A percentile compares a stretch with the other conserved stretches of the same genome.
These are phyloP conservation scores for Pseudogymnoascus sp. DNA, from an alignment of 2,329 filamentous ascomycete species.

Conservation along the genomic window DNA sequence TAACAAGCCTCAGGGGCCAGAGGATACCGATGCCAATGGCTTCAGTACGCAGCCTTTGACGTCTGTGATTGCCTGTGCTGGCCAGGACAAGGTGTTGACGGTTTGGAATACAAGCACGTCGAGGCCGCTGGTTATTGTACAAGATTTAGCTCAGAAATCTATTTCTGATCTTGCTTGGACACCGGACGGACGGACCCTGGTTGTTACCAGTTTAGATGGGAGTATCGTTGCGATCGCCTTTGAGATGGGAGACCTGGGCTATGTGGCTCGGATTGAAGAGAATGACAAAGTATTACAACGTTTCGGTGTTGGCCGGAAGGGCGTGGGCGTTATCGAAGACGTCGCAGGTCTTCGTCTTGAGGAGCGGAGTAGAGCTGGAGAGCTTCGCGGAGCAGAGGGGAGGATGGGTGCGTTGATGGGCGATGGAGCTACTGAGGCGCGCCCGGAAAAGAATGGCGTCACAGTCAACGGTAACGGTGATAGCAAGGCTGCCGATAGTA, in stretches of 20 bases:
- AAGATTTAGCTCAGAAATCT: slow-evolving; percentile 82
- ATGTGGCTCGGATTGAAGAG: slow-evolving; percentile 76
- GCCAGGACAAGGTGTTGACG: slow-evolving; percentile 91
- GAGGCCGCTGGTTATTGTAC: slow-evolving; percentile 79
- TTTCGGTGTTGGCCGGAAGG: slow-evolving; percentile 81
- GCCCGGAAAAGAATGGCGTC: slow-evolving; percentile 25
- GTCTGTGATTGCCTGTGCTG: slow-evolving; percentile 93
- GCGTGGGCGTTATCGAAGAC: slow-evolving; percentile 85
- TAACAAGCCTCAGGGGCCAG: slow-evolving; percentile 50
- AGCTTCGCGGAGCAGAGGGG: slow-evolving; percentile 82
- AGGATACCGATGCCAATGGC: slow-evolving; percentile 44
- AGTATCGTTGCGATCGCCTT: slow-evolving; percentile 78
- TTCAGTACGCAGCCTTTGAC: slow-evolving; percentile 50
- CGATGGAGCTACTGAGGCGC: slow-evolving; percentile 45
- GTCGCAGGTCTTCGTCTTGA: slow-evolving; percentile 83
- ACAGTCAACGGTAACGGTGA: slow-evolving; percentile 12
- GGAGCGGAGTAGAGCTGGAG: slow-evolving; percentile 84
- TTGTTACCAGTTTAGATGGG: slow-evolving; percentile 81
- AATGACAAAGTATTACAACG: slow-evolving; percentile 91
- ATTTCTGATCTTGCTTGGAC: slow-evolving; percentile 94
- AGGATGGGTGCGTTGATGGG: slow-evolving; percentile 99
- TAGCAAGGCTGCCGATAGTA: slow-evolving; percentile 17
- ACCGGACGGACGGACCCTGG: slow-evolving; percentile 82
- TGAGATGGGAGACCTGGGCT: slow-evolving; percentile 80
- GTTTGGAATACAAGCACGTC: slow-evolving; percentile 98